Conservation (phyloP, 345 rosid species). For the Diplotaxis tenuifolia region DNA sequence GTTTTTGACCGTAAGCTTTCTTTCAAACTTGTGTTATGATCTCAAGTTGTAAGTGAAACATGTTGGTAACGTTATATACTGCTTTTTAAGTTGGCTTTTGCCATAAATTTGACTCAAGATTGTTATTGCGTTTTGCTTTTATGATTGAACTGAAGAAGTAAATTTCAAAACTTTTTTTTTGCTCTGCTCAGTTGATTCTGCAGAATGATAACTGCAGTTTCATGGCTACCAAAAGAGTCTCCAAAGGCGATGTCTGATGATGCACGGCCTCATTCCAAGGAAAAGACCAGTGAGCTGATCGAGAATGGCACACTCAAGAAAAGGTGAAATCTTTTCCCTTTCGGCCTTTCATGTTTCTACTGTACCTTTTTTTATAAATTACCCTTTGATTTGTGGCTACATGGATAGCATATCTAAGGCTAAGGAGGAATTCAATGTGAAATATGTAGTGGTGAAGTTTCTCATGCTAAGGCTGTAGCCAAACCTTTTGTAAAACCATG, state of each 20-base stretch:
- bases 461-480: constrained; percentile 61
- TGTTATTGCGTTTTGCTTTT: too few species aligned
- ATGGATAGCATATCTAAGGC: neutral
- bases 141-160: too few species aligned
- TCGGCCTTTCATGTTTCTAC: neutral
- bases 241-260: constrained; percentile 48
- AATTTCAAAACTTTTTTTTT: neutral
- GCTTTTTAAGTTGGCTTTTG: neutral
- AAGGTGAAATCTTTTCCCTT: constrained; percentile 33
- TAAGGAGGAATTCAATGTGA: too few species aligned
- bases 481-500: constrained; percentile 45
- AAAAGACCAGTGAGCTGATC: constrained; percentile 63
- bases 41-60: neutral
- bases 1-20: too few species aligned
- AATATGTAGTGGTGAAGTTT: constrained; percentile 44
- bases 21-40: neutral
- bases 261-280: constrained; percentile 62
- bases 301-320: constrained; percentile 32
- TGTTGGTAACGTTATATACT: neutral
- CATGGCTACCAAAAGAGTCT: too few species aligned
- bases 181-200: neutral
- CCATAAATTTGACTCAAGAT: too few species aligned
- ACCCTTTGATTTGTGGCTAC: neutral
- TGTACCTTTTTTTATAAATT: neutral
- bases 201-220: too few species aligned